Evolutionary conservation across 73 alveolate genomes (phyloP).

Genomic region (Paramecium sonneborni): DNA sequence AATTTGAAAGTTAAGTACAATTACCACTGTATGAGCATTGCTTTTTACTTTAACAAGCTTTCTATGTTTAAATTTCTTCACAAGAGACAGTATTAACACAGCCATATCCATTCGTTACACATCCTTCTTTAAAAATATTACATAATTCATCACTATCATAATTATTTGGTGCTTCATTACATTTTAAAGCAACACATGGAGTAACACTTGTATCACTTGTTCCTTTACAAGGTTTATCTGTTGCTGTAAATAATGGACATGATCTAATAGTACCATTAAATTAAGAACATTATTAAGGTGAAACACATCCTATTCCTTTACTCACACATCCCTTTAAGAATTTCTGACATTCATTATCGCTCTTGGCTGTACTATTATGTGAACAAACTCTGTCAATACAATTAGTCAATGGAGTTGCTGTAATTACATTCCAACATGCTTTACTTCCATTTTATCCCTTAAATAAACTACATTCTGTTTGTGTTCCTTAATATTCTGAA

Average conservation of each 20-base stretch:
- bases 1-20: not conserved
- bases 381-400: not conserved
- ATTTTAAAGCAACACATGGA: not conserved
- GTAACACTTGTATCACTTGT: not conserved
- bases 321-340: slow-evolving; percentile 18
- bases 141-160: slow-evolving; percentile 38
- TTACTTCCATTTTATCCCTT: slow-evolving; percentile 11
- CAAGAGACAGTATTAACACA: not conserved
- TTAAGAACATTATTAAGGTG: slow-evolving; percentile 12
- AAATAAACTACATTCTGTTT: not conserved
- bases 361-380: not conserved
- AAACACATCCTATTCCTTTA: slow-evolving; percentile 19
- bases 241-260: slow-evolving; percentile 33
- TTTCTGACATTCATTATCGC: slow-evolving; percentile 3
- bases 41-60: not conserved
- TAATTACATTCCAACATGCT: not conserved
- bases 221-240: slow-evolving; percentile 44
- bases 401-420: not conserved
- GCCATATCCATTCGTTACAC: slow-evolving; percentile 43
- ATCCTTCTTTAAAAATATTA: slow-evolving; percentile 17
- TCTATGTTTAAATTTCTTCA: not conserved
- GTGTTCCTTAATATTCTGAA: slow-evolving; percentile 9
- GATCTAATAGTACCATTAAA: not conserved
- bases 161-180: slow-evolving; percentile 41
- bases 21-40: not conserved